These are phyloP conservation scores for Suhomyces sp. DNA, from an alignment of 805 yeast species.

Conservation along the genomic window DNA sequence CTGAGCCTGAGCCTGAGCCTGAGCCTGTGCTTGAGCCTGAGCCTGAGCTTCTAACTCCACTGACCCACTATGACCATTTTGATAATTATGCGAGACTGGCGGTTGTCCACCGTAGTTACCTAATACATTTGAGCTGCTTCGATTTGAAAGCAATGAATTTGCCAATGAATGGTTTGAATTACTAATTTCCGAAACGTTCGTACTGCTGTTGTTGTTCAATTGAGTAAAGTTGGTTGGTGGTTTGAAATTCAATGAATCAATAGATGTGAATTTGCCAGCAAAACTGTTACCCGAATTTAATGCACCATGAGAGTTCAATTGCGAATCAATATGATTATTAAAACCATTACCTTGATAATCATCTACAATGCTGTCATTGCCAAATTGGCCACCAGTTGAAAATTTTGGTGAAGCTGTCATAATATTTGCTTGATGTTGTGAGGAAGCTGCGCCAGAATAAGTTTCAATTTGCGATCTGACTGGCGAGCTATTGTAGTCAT, in stretches of 20 bases:
- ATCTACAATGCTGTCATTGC: constrained; percentile 10
- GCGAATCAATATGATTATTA: constrained; percentile 1
- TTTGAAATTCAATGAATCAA: constrained; percentile 37
- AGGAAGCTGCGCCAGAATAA: neutral
- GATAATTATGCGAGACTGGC: constrained; percentile 5
- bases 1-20: constrained; percentile 10
- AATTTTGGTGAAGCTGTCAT: constrained; percentile 13
- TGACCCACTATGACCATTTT: constrained; percentile 8
- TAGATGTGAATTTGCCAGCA: constrained; percentile 31
- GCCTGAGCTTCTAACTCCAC: constrained; percentile 11
- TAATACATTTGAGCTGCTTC: constrained; percentile 10
- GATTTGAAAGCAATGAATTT: constrained; percentile 19
- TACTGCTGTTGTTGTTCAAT: constrained; percentile 37
- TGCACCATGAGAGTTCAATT: neutral
- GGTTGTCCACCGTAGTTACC: constrained; percentile 2
- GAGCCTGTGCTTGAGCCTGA: constrained; percentile 11
- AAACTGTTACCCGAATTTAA: constrained; percentile 6
- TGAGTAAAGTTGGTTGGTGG: constrained; percentile 44
- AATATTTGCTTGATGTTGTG: constrained; percentile 3
- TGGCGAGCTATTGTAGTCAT: constrained; percentile 8
- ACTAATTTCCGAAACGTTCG: constrained; percentile 38
- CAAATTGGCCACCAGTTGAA: constrained; percentile 9
- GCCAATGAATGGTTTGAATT: constrained; percentile 20
- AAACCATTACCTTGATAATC: constrained; percentile 8
- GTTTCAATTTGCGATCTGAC: constrained; percentile 6